Percentiles rank a stretch among this genome's conserved stretches.
These are phyloP conservation scores for Cercophora scortea DNA, from an alignment of 495 filamentous ascomycete species.

Conservation along the genomic window DNA sequence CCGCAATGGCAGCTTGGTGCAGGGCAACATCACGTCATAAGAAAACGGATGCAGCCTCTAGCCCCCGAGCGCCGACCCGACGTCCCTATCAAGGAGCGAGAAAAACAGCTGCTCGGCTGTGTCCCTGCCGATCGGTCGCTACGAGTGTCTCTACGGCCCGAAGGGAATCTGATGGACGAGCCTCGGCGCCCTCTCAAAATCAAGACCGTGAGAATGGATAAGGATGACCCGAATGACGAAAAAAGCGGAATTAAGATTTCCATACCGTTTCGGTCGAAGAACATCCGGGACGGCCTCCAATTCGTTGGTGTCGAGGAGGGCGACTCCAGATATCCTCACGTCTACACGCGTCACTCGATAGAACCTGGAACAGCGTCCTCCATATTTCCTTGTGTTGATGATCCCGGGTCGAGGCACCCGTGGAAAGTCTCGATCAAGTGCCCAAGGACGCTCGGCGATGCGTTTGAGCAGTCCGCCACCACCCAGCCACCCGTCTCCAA, in stretches of 20 bases:
- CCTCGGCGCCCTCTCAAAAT: slow-evolving; percentile 20
- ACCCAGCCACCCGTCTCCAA: slow-evolving; percentile 16
- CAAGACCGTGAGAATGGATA: slow-evolving; percentile 24
- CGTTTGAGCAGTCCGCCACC: slow-evolving; percentile 44
- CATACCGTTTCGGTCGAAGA: slow-evolving; percentile 69
- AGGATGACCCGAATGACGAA: slow-evolving; percentile 20
- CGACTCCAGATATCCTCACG: slow-evolving; percentile 79
- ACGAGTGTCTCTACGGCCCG: slow-evolving; percentile 28
- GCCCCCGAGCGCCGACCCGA: slow-evolving; percentile 44
- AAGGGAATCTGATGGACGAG: slow-evolving; percentile 26
- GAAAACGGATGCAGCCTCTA: slow-evolving; percentile 54
- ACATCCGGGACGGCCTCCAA: slow-evolving; percentile 76
- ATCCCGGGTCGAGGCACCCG: slow-evolving; percentile 63
- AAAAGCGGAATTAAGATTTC: slow-evolving; percentile 33
- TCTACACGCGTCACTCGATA: slow-evolving; percentile 74
- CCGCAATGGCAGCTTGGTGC: slow-evolving; percentile 44
- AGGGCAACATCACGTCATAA: slow-evolving; percentile 71
- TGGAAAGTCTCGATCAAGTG: slow-evolving; percentile 87
- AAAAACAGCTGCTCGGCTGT: slow-evolving; percentile 25
- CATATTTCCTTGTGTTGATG: slow-evolving; percentile 89
- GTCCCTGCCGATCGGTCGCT: slow-evolving; percentile 37
- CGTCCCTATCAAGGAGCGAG: slow-evolving; percentile 30
- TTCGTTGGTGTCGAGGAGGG: slow-evolving; percentile 77
- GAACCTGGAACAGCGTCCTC: slow-evolving; percentile 73
- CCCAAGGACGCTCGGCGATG: slow-evolving; percentile 76